Conservation (phyloP, 2,329 filamentous ascomycete species). For the Alternaria gansuensis region DNA sequence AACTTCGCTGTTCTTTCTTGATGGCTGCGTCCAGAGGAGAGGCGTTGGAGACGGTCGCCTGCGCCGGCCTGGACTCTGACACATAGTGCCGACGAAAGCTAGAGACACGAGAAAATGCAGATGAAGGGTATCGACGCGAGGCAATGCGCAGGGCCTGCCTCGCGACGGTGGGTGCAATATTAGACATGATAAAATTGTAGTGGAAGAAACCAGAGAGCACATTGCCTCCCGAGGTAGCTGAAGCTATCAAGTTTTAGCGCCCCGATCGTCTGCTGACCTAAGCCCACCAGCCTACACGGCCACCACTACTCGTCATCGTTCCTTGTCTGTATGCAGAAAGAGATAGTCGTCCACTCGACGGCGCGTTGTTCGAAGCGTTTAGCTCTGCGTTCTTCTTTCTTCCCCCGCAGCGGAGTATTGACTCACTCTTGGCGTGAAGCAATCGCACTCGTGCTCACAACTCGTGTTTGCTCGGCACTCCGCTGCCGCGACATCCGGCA, state of each 20-base stretch:
- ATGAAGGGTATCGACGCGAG: constrained; percentile 59
- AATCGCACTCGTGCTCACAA: constrained; percentile 9
- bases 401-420: neutral
- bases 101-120: constrained; percentile 53
- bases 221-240: constrained; percentile 15
- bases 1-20: constrained; percentile 84
- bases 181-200: constrained; percentile 53
- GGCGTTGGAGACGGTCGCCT: constrained; percentile 74
- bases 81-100: constrained; percentile 75
- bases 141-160: constrained; percentile 75
- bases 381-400: neutral
- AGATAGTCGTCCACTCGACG: neutral
- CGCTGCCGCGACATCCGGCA: constrained; percentile 18
- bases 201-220: constrained; percentile 14
- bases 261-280: neutral
- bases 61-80: constrained; percentile 79
- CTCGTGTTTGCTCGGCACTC: constrained; percentile 16
- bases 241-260: constrained; percentile 12
- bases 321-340: constrained; percentile 16
- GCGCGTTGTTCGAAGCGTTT: neutral
- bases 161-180: constrained; percentile 70
- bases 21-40: constrained; percentile 76
- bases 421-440: neutral
- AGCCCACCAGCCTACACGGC: neutral
- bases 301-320: constrained; percentile 1